phyloP scores from a whole-genome alignment of 2,329 filamentous ascomycete species.

The Aspergillus ibericus region DNA sequence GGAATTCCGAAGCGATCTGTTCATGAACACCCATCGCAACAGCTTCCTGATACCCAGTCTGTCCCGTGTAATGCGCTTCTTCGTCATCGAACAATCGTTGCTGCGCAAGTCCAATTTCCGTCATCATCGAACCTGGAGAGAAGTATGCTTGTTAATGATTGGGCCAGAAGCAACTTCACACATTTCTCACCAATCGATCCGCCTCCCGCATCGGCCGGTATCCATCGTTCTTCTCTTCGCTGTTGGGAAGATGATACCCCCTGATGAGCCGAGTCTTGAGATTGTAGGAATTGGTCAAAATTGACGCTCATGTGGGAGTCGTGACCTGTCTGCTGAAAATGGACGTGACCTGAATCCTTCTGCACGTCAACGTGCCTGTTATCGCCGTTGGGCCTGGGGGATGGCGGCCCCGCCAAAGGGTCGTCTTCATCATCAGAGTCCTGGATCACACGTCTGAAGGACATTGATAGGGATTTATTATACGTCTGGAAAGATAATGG shows the following conservation, averaged over 20 bases:
- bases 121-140: constrained; percentile 33
- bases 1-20: neutral
- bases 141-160: neutral
- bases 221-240: constrained; percentile 37
- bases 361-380: constrained; percentile 1
- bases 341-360: neutral
- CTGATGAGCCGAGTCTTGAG: constrained; percentile 23
- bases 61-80: constrained; percentile 16
- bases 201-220: constrained; percentile 28
- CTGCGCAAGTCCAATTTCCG: constrained; percentile 36
- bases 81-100: constrained; percentile 34
- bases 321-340: constrained; percentile 8
- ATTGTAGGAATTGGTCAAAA: constrained; percentile 41
- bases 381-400: constrained; percentile 19
- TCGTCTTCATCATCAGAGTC: constrained; percentile 48
- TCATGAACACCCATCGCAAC: neutral
- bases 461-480: constrained; percentile 27
- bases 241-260: constrained; percentile 33
- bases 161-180: neutral
- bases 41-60: neutral
- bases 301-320: constrained; percentile 31
- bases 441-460: constrained; percentile 41
- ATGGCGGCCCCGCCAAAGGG: constrained; percentile 29
- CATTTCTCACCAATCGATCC: constrained; percentile 34
- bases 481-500: neutral